Evolutionary conservation across 306 rosid genomes (phyloP).

Genomic region (Acacia melanoxylon): DNA sequence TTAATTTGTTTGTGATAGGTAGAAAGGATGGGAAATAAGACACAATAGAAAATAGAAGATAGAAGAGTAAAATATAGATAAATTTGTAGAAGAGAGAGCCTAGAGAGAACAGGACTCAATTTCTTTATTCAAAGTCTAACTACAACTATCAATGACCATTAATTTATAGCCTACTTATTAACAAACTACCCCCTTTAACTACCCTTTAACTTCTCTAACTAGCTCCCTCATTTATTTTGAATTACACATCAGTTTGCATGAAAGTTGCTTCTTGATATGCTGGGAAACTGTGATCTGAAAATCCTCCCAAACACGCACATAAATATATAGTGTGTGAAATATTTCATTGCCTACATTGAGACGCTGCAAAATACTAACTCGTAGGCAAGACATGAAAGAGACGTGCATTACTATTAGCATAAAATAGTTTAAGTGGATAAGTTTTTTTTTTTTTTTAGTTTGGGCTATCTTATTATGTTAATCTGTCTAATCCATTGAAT

Average conservation of each 20-base stretch:
- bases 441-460: no score
- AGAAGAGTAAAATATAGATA: not conserved
- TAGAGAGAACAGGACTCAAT: not conserved
- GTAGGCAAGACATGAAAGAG: not conserved
- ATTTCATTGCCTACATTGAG: not conserved
- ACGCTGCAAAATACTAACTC: not conserved
- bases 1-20: not conserved
- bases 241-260: not conserved
- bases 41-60: not conserved
- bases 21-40: not conserved
- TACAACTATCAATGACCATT: not conserved
- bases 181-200: not conserved
- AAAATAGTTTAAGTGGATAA: not conserved
- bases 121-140: not conserved
- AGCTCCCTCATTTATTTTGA: not conserved
- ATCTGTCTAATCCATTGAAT: no score
- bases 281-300: not conserved
- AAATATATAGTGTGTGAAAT: not conserved
- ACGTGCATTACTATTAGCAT: not conserved
- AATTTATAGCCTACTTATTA: not conserved
- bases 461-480: no score
- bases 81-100: not conserved
- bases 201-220: not conserved
- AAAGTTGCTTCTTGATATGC: constrained; percentile 16
- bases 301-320: not conserved